Base-by-base conservation (phyloP, 495 filamentous ascomycete genomes). In the Neurospora sp. region DNA sequence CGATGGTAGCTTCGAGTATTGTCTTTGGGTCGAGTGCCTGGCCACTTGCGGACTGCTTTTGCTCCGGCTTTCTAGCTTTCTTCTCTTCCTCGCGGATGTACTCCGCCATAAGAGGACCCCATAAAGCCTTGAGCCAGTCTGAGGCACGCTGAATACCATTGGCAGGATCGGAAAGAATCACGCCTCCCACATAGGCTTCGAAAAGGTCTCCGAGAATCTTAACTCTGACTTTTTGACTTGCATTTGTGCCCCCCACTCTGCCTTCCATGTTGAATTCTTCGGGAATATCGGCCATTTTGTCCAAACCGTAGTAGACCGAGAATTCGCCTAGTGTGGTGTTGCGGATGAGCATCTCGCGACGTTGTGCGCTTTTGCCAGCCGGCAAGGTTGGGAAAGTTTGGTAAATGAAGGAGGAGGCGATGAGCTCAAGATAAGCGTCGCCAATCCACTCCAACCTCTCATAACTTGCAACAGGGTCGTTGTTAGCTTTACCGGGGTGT, bases 161-260 rank as follows among this genome's bases (percentile, higher is more conserved):
- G 12, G 77, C 80, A 0, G 88, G 82, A 77, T 92, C 85, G 14
- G 89, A 89, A 10, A 93, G 81, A 62, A 96, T 86, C 35, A 93
- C 79, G 14, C 92, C 94, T 23, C 92, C 94, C 11, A 94, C 88
- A 79, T 95, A 97, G 2, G 94, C 91, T 81, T 97, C 94, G 78
- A 97, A 94, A 10, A 97, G 86, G 80, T 97, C 94, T 10, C 89
- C 94, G 69, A 90, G 82, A 20, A 90, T 88, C 79, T 97, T 97
- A 37, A 76, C 82, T 39, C 83, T 86, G 74, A 86, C 85, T 73
- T 86, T 86, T 69, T 89, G 85, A 39, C 77, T 81, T 11, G 79
- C 82, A 23, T 75, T 75, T 2, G 77, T 79, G 8, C 81, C 81
- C 14, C 78, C 81, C 8, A 72, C 59, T 39, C 82, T 77, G 9